Base-by-base conservation (phyloP, 2,329 filamentous ascomycete genomes). In the Alternaria ventricosa region DNA sequence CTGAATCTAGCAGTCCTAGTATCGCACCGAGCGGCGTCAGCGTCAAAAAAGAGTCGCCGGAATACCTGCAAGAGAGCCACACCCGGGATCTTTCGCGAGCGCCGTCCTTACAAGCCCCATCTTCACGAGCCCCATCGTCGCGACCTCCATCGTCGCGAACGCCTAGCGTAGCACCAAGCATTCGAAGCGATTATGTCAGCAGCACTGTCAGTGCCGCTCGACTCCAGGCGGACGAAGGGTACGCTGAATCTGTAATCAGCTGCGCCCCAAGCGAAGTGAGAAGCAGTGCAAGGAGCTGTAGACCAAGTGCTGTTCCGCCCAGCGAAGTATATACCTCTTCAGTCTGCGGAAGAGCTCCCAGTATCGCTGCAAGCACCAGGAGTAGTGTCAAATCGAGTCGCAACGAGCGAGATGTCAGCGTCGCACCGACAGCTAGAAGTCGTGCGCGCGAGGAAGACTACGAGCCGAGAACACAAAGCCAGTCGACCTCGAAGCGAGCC, bases 71-170 rank as follows among this genome's bases (percentile, higher is more conserved):
- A 41, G 36, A 18, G n/a, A 18, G 36, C 5, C n/a, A 6, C 15
- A 11, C 36, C 0, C 8, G n/a, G 0, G 9, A 41, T 18, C 5
- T 9, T 6, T 41, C 36, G 0, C 36, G n/a, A 18, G 36, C 36
- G 0, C 1, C 36, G 1, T 41, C 36, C 2, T 11, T 1, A 3
- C 36, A 1, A 18, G 3, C 33, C 2, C 33, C 0, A 1, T 2
- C 33, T 41, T 41, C 1, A 41, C 33, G 33, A 18, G 15, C 4
- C 3, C n/a, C 9, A 18, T 18, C 5, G 11, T 18, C 36, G 4
- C 33, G 1, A 41, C 0, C 15, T 10, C 33, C 15, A 41, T 2
- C 15, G 0, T 18, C 33, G 15, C 15, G 33, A 1, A 6, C 33
- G 0, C 8, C 36, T 41, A 41, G 36, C 0, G 36, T 41, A 2